These are phyloP conservation scores for Exobasidium cylindrosporum DNA, from an alignment of 1,284 basidiomycete species.

Conservation along the genomic window DNA sequence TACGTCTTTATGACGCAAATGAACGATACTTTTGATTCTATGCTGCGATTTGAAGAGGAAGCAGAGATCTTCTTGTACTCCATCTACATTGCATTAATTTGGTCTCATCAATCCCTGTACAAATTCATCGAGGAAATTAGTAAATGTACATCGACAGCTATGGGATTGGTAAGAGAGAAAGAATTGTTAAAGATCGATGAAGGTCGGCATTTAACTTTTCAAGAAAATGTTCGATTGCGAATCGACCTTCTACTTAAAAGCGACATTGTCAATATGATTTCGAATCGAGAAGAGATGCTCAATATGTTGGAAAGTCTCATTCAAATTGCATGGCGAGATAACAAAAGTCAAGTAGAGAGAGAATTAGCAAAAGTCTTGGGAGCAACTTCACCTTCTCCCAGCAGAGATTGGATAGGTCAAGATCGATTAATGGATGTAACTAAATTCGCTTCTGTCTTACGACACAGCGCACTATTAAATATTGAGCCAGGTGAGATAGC, in stretches of 20 bases:
- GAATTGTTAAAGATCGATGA: not conserved
- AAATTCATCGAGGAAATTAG: slow-evolving; percentile 2
- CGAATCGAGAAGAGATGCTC: not conserved
- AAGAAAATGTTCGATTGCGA: not conserved
- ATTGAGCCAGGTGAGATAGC: slow-evolving; percentile 50
- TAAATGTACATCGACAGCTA: not conserved
- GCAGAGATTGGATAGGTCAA: not conserved
- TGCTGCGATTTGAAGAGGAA: slow-evolving; percentile 2
- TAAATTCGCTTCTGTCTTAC: not conserved
- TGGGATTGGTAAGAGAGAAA: not conserved
- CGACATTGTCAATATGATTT: not conserved
- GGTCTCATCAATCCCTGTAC: not conserved
- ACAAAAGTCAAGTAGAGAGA: not conserved
- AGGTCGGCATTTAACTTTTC: not conserved
- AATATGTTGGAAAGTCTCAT: not conserved
- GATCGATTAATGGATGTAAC: not conserved
- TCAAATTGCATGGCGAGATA: not conserved
- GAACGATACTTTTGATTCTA: not conserved
- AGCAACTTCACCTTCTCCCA: not conserved
- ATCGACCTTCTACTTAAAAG: not conserved
- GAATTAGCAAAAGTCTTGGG: not conserved
- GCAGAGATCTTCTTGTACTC: not conserved
- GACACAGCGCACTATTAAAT: slow-evolving; percentile 22
- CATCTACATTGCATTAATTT: slow-evolving; percentile 6
- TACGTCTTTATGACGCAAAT: slow-evolving; percentile 45